Evolutionary conservation across 2,329 filamentous ascomycete genomes (phyloP).

Genomic region (Leptosphaerulina australis): DNA sequence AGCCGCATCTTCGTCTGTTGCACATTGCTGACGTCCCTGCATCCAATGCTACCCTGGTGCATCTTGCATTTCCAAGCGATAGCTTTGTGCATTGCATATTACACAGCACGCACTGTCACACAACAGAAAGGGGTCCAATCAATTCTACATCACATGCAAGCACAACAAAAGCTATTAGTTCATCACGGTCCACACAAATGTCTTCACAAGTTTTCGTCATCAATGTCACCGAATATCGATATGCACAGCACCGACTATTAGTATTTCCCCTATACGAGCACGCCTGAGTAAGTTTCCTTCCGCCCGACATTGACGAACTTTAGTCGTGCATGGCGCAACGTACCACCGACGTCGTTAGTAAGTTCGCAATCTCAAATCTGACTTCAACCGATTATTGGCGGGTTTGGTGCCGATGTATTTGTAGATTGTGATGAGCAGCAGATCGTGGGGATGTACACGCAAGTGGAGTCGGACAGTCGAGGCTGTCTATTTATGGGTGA

Average conservation of each 20-base stretch:
- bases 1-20: neutral
- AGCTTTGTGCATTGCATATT: conserved; percentile 6
- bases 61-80: neutral
- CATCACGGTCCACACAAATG: neutral
- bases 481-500: neutral
- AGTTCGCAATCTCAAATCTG: neutral
- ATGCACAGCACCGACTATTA: neutral
- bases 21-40: conserved; percentile 5
- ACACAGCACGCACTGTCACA: neutral
- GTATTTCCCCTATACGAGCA: neutral
- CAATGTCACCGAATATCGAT: too few species aligned
- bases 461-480: neutral
- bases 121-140: conserved; percentile 1
- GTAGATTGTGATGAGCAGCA: neutral
- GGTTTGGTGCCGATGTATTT: too few species aligned
- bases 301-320: neutral
- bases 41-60: neutral
- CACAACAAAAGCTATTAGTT: neutral
- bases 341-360: neutral
- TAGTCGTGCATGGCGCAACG: conserved; percentile 1
- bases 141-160: neutral
- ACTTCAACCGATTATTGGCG: too few species aligned
- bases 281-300: conserved; percentile 1
- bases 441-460: neutral
- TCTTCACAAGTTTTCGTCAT: neutral